Evolutionary conservation across 257 asterid genomes (phyloP).

Genomic region (Solanum chilense): DNA sequence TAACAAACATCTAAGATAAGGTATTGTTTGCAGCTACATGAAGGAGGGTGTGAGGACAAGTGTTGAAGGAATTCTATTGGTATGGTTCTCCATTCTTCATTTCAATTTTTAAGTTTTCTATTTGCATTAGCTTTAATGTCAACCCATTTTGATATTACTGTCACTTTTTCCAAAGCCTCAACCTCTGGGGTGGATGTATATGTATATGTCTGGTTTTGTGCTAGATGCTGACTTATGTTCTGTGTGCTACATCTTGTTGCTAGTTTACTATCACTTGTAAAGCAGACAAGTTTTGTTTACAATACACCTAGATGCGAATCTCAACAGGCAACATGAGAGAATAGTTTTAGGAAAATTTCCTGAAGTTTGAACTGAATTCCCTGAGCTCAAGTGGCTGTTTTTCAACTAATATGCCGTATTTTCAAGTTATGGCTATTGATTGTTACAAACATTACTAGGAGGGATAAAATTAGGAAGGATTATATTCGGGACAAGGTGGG

Average conservation of each 20-base stretch:
- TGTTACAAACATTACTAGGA: background rate
- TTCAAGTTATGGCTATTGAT: background rate
- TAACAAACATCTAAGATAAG: background rate
- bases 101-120: background rate
- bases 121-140: background rate
- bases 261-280: background rate
- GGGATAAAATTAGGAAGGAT: background rate
- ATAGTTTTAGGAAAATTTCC: background rate
- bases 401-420: background rate
- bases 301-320: background rate
- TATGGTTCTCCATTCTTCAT: constrained; percentile 8
- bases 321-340: background rate
- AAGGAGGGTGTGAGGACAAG: constrained; percentile 96
- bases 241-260: background rate
- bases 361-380: background rate
- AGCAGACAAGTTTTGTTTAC: background rate
- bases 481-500: background rate
- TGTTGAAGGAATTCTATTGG: constrained; percentile 90
- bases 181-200: background rate
- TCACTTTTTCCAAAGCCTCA: background rate
- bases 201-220: background rate
- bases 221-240: background rate
- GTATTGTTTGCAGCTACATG: constrained; percentile 54
- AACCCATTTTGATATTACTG: background rate
- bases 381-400: background rate